Percentiles rank a stretch among this genome's conserved stretches.
Evolutionary conservation across 225 moss, liverwort and hornwort species (phyloP).

Genomic region (Pseudisothecium myosuroides): DNA sequence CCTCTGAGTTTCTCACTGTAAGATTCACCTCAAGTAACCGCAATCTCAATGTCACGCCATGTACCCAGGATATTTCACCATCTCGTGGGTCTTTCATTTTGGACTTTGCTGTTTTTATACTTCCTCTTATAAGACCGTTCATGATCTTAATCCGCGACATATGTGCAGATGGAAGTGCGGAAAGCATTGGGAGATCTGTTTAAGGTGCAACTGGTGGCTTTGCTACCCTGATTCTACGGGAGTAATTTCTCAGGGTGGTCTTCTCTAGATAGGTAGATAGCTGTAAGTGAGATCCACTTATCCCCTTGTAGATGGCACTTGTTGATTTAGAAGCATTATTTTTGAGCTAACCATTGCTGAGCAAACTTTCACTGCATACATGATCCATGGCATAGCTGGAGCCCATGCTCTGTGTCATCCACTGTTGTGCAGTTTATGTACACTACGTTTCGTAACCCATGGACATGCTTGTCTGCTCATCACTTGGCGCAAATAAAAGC

Average conservation of each 20-base stretch:
- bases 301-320: conserved; percentile 21
- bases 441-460: conserved; percentile 10
- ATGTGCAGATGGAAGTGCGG: conserved; percentile 81
- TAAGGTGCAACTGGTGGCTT: conserved; percentile 67
- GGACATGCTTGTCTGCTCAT: conserved; percentile 14
- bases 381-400: conserved; percentile 7
- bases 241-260: background rate
- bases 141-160: background rate
- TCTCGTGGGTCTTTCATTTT: background rate
- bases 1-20: conserved; percentile 3
- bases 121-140: background rate
- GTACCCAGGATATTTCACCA: background rate
- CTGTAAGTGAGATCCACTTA: conserved; percentile 1
- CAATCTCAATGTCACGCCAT: background rate
- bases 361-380: conserved; percentile 12
- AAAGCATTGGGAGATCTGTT: conserved; percentile 88
- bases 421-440: conserved; percentile 24
- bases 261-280: conserved; percentile 1
- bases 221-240: conserved; percentile 36
- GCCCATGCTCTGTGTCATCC: conserved; percentile 7
- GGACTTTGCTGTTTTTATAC: background rate
- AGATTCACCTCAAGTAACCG: conserved; percentile 29
- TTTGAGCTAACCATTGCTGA: conserved; percentile 20
- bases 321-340: conserved; percentile 31
- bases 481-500: conserved; percentile 10